Base-by-base conservation (phyloP, 805 yeast species). In the Saturnispora mendoncae region DNA sequence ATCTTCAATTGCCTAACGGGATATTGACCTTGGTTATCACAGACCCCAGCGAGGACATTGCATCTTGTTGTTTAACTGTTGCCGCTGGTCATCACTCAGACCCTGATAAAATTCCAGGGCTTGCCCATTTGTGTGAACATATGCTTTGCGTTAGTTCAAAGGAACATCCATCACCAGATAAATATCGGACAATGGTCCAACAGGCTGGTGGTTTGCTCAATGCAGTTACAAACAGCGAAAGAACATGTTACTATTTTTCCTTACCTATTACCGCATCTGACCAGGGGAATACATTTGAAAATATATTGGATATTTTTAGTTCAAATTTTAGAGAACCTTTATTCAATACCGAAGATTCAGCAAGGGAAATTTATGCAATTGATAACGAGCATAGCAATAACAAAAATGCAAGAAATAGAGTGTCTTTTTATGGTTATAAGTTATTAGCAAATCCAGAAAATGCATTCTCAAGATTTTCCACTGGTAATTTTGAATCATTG, bases 51-150 rank as follows among this genome's bases (percentile, higher is more conserved):
- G 73, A 76, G 13, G 78, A 74, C 33, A 50, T 69, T 12, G 79
- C 83, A 3, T 71, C 92, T 0, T 80, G 84, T 15, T 77, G 94
- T 1, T 52, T 90, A 6, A 74, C 84, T 29, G 85, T 87, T 2
- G 79, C 80, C 3, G 67, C 84, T 0, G 98, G 98, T 7, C 78
- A 95, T 2, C 79, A 78, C 52, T 68, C 78, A 36, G 97, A 90
- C 49, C 90, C 94, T 0, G 65, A 62, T 5, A 69, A 68, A 4
- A 50, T 81, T 1, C 77, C 77, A 0, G 98, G 98, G 0, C 55
- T 90, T 28, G 97, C 97, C 0, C 98, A 90, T 63, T 71, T 85
- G 44, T 81, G 94, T 51, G 96, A 86, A 54, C 95, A 86, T 57
- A 67, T 82, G 69, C 42, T 78, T 2, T 61, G 74, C 26, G 66